Base-by-base conservation (phyloP, 805 yeast species). In the Kuraishia ogatae region DNA sequence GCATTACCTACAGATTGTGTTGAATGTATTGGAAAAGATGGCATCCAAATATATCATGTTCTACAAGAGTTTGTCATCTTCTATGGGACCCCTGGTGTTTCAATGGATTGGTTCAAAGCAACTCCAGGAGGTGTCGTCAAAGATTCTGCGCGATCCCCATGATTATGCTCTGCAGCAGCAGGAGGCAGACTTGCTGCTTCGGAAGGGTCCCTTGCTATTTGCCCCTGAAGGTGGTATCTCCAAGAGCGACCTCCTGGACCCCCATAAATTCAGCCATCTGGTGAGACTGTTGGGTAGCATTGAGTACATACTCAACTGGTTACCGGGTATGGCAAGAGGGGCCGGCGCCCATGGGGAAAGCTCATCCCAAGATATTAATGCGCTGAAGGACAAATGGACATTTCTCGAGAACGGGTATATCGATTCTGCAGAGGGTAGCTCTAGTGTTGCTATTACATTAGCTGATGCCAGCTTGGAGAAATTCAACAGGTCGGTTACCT, bases 291-390 rank as follows among this genome's bases (percentile, higher is more conserved):
- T 83, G 20, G 72, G 79, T 15, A 79, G 87, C 2, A 59, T 85
- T 1, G 69, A 74, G 19, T 81, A 90, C 83, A 70, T 84, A 2
- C 66, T 81, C 48, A 61, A 71, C 19, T 84, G 91, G 87, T 72
- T 88, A 50, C 85, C 88, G 0, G 63, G 63, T 4, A 67, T 84
- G 63, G 73, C 79, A 54, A 78, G 79, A 53, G 74, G 72, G 8
- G 65, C 70, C 5, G 59, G 59, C 19, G 17, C 53, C 21, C 43
- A 47, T 23, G 53, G 54, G 52, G 15, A 53, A 55, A 17, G 20
- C 43, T 1, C 54, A 19, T 46, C 56, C 7, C 54, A 61, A 7
- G 61, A 55, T 50, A 55, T 61, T n/a, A 61, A 64, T 26, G 54
- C 58, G 15, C 55, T 68, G 47, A 65, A 63, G 48, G 68, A 68